Conservation (phyloP, 31 red algal species). For the Asparagopsis taxiformis region DNA sequence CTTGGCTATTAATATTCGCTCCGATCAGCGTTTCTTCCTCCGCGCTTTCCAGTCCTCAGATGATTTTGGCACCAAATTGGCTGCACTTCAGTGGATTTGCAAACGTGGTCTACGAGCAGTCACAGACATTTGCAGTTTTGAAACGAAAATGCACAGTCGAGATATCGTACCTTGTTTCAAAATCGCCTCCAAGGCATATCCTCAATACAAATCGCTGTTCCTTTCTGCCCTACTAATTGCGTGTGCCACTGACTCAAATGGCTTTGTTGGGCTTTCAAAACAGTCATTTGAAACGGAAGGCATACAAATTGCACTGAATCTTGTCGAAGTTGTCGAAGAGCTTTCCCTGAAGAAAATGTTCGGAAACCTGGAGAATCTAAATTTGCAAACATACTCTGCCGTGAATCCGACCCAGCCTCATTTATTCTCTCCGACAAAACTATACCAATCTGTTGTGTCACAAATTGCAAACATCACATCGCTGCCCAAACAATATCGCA, state of each 20-base stretch:
- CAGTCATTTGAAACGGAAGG: slow-evolving; percentile 20
- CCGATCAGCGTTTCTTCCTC: slow-evolving; percentile 23
- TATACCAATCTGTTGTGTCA: too few relatives aligned
- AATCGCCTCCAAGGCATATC: slow-evolving; percentile 15
- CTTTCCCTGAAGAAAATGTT: slow-evolving; percentile 28
- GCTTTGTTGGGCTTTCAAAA: slow-evolving; percentile 5
- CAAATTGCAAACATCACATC: too few relatives aligned
- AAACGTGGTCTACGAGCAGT: slow-evolving; percentile 51
- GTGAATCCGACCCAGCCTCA: neutral
- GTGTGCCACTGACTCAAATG: slow-evolving; percentile 21
- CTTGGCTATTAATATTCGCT: slow-evolving; percentile 35
- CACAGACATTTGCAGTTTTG: slow-evolving; percentile 15
- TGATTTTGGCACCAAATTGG: slow-evolving; percentile 7
- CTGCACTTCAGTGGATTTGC: slow-evolving; percentile 59
- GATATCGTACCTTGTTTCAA: slow-evolving; percentile 60
- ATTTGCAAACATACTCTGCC: neutral
- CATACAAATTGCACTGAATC: slow-evolving; percentile 4
- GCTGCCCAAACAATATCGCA: too few relatives aligned
- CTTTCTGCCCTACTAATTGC: slow-evolving; percentile 38
- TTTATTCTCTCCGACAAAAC: neutral
- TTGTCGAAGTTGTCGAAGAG: slow-evolving; percentile 60
- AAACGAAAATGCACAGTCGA: slow-evolving; percentile 21
- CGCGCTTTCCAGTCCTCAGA: neutral
- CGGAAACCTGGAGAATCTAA: neutral
- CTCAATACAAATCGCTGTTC: slow-evolving; percentile 15